A percentile compares a stretch with the other conserved stretches of the same genome.
Conservation (phyloP, 495 filamentous ascomycete species). For the Neurospora cerealis region DNA sequence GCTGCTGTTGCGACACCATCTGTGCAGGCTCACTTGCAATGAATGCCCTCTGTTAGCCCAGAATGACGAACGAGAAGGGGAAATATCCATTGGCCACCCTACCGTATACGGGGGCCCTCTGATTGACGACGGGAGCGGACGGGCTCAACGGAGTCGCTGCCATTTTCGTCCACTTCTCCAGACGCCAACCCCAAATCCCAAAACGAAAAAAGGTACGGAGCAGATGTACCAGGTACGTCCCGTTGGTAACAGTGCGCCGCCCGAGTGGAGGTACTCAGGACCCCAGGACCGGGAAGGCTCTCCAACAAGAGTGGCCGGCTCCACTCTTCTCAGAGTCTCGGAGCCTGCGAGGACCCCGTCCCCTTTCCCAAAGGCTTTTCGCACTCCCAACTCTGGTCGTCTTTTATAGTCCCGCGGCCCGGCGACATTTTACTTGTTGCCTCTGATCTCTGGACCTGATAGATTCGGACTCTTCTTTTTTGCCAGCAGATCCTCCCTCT, state of each 20-base stretch:
- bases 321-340: conserved; percentile 6
- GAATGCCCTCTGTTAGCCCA: not conserved
- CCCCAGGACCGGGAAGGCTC: not conserved
- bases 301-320: not conserved
- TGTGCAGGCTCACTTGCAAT: not conserved
- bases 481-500: not conserved
- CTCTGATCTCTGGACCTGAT: not conserved
- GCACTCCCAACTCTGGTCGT: not conserved
- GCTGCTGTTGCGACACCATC: not conserved
- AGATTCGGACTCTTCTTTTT: not conserved
- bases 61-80: not conserved
- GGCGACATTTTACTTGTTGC: not conserved
- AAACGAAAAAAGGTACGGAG: not conserved
- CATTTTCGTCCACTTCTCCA: not conserved
- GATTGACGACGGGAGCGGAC: not conserved
- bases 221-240: not conserved
- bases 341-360: conserved; percentile 13
- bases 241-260: not conserved
- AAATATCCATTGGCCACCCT: not conserved
- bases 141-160: not conserved
- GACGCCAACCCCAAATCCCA: not conserved
- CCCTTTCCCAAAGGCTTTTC: not conserved
- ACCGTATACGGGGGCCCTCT: not conserved
- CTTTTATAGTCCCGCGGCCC: not conserved
- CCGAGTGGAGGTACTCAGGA: not conserved